Percentiles rank a stretch among this genome's conserved stretches.
These are phyloP conservation scores for Marvania coccoides DNA, from an alignment of 139 green algal genomes.

Conservation along the genomic window DNA sequence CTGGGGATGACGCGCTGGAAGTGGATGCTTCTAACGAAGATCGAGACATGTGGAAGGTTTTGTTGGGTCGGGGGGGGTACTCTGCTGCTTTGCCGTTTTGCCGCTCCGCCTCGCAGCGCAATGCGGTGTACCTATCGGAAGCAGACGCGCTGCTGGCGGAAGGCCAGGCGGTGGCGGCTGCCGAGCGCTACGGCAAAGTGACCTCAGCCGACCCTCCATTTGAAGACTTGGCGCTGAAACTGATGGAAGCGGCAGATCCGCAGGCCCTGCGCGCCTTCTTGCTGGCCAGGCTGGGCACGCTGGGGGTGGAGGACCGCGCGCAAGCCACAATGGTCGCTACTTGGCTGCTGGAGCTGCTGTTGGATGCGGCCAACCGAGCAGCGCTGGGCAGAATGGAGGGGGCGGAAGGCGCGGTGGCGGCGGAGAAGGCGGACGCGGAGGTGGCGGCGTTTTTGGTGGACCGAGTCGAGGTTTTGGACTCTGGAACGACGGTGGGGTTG, in stretches of 20 bases:
- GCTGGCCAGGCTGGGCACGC: slow-evolving; percentile 34
- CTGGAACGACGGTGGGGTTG: slow-evolving; percentile 67
- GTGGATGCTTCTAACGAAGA: slow-evolving; percentile 47
- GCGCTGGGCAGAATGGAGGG: slow-evolving; percentile 40
- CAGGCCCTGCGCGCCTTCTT: slow-evolving; percentile 56
- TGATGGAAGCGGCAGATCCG: slow-evolving; percentile 52
- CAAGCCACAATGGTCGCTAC: slow-evolving; percentile 86
- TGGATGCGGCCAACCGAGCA: slow-evolving; percentile 76
- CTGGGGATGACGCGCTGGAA: slow-evolving; percentile 37
- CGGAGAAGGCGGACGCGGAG: not conserved
- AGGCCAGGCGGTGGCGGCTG: slow-evolving; percentile 38
- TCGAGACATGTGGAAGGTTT: slow-evolving; percentile 77
- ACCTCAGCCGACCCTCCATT: slow-evolving; percentile 50
- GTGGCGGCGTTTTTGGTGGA: slow-evolving; percentile 43
- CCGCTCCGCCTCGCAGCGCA: slow-evolving; percentile 41
- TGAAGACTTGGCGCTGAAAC: slow-evolving; percentile 76
- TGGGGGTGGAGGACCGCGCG: slow-evolving; percentile 43
- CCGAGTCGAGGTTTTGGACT: slow-evolving; percentile 54
- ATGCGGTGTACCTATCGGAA: slow-evolving; percentile 47
- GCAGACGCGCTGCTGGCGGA: slow-evolving; percentile 40
- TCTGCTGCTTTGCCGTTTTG: slow-evolving; percentile 28
- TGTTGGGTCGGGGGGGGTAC: slow-evolving; percentile 56
- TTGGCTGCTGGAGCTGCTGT: slow-evolving; percentile 86
- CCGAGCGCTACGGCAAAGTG: slow-evolving; percentile 49
- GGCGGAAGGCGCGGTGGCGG: not conserved